Base-by-base conservation (phyloP, 441 rosid species). In the Lepidium campestre region DNA sequence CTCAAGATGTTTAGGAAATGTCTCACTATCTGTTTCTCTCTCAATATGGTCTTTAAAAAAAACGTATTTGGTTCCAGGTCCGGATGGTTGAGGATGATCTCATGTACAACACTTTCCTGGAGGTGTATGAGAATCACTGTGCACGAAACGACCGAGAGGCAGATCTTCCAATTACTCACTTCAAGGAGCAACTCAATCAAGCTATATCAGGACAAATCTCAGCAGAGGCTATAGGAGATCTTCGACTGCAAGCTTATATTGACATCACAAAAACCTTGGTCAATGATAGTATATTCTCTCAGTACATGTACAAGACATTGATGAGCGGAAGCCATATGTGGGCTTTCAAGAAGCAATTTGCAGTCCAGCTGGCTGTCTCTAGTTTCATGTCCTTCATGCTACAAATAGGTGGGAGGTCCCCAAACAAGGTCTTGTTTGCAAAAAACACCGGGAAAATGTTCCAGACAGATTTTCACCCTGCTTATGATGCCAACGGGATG, bases 21-120 rank as follows among this genome's bases (percentile, higher is more conserved):
- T 20, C 27, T 34, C 6, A n/a, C n/a, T 37, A n/a, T 41, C 53
- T 53, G 15, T 53, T 3, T 65, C 12, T 54, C 25, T 60, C 39
- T 31, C 11, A 12, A 35, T 23, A 25, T 53, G 42, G 65, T 46
- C 17, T 57, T 39, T 7, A 39, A 56, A 39, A 63, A 10, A 15
- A 48, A 35, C 62, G 13, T 49, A 22, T 67, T 12, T 56, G 69
- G 47, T 72, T 64, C 58, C 81, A 95, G 99, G 99, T 95, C 36
- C 95, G 98, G 65, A 90, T 96, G 99, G 99, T 96, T 46, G 99
- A 96, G 81, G 99, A 96, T 65, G 98, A 96, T 81, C 77, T 93
- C 64, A 92, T 92, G 98, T 95, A 86, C 83, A 90, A 83, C 81
- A 92, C 99, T 48, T 89, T 95, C 83, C 96, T 95, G 27, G 99